Base-by-base conservation (phyloP, 1,284 basidiomycete species). In the Apiotrichum gracile region DNA sequence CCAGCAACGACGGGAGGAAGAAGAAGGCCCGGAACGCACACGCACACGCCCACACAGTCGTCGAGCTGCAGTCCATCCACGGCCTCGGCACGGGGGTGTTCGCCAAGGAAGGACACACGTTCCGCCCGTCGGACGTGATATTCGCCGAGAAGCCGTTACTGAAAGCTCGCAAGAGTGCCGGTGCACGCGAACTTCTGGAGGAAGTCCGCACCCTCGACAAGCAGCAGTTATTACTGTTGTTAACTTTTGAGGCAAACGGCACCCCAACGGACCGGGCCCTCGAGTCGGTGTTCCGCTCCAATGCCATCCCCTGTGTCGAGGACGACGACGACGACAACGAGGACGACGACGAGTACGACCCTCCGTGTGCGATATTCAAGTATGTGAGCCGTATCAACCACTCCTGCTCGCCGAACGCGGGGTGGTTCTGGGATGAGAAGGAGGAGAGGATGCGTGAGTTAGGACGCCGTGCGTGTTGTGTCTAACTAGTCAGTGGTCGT, bases 371-470 rank as follows among this genome's bases (percentile, higher is more conserved):
- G 8, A 29, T 64, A 19, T 67, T 64, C 48, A 49, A 61, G 43
- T 41, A 33, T 7, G 57, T 61, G 13, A 56, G 51, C 17, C 43
- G 61, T 26, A 51, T 65, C 12, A 64, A 65, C 39, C 65, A 65
- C 43, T 57, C 54, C 6, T 67, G 63, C 33, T 19, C 43, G 1
- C 64, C 64, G 3, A 67, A 67, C 25, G 46, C 58, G 6, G 52
- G 48, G 6, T 67, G 65, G 65, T 50, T 27, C 13, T 67, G 63
- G 63, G 46, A 60, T 37, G 31, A 29, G 37, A n/a, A 26, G 41
- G 31, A 19, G 55, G 17, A 40, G 59, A 60, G 35, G 50, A 62
- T 60, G n/a, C 31, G 16, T 33, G 9, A 22, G 31, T 17, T 7
- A 27, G 12, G 12, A 27, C 6, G 33, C 13, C 17, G 7, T 31